Conservation (phyloP, 177 flowering plant genomes). For the Vitis hybrid region DNA sequence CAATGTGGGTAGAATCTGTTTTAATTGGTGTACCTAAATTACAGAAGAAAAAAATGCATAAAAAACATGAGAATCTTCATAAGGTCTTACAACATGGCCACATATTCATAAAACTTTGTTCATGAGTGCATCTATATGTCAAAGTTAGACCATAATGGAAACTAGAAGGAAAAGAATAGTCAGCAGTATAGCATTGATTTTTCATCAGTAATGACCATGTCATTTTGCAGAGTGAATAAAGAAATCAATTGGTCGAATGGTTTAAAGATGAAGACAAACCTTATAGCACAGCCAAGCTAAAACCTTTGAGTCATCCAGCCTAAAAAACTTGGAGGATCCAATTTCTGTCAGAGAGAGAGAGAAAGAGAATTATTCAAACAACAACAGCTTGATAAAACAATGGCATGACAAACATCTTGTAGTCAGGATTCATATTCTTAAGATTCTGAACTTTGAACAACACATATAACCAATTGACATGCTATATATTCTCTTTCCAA, state of each 20-base stretch:
- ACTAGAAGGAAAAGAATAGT: no score
- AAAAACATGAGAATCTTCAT: not conserved
- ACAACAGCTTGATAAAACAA: not conserved
- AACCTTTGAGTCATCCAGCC: slow-evolving; percentile 88
- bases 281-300: slow-evolving; percentile 73
- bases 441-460: not conserved
- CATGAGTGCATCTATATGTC: no score
- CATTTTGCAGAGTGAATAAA: not conserved
- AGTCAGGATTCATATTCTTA: not conserved
- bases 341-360: slow-evolving; percentile 47
- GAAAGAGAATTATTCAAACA: not conserved
- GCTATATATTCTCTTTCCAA: not conserved
- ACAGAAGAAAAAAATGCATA: not conserved
- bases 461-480: not conserved
- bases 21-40: slow-evolving; percentile 58
- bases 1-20: slow-evolving; percentile 46
- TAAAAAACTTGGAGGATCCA: slow-evolving; percentile 69
- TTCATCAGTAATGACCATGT: not conserved
- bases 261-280: slow-evolving; percentile 40
- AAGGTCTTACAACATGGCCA: not conserved
- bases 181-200: not conserved
- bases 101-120: no score
- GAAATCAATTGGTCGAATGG: not conserved
- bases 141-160: no score
- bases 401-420: not conserved